Conservation (phyloP, 352 stramenopile genomes). For the Phytophthora sp. region DNA sequence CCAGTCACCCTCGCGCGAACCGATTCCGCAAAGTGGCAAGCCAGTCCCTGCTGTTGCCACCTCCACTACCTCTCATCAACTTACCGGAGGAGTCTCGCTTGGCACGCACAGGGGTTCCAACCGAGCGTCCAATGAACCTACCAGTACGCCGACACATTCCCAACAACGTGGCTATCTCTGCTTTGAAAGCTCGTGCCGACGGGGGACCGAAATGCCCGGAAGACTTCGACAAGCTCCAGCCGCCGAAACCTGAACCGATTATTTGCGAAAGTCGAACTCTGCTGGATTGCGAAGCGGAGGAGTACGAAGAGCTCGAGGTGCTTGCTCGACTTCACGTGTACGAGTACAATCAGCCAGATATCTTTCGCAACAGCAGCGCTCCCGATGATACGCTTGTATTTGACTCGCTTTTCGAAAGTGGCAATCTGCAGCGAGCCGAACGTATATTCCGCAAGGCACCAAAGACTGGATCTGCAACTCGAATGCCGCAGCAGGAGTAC, state of each 20-base stretch:
- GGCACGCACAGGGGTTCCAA: slow-evolving; percentile 45
- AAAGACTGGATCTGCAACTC: not conserved
- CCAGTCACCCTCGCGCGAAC: slow-evolving; percentile 27
- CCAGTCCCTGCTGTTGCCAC: slow-evolving; percentile 48
- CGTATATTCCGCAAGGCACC: slow-evolving; percentile 51
- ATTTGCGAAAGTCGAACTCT: slow-evolving; percentile 48
- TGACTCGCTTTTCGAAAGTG: slow-evolving; percentile 80
- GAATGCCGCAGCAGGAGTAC: slow-evolving; percentile 58
- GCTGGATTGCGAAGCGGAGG: slow-evolving; percentile 42
- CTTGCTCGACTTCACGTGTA: slow-evolving; percentile 57
- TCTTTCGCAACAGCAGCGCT: slow-evolving; percentile 40
- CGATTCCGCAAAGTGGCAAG: slow-evolving; percentile 31
- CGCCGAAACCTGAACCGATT: slow-evolving; percentile 43
- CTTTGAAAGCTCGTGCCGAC: not conserved
- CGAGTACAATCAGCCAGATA: slow-evolving; percentile 70
- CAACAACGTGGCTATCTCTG: slow-evolving; percentile 3
- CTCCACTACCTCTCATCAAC: slow-evolving; percentile 65
- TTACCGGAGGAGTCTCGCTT: slow-evolving; percentile 54
- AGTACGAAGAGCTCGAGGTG: slow-evolving; percentile 36
- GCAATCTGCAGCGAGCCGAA: slow-evolving; percentile 66
- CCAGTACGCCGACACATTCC: slow-evolving; percentile 49
- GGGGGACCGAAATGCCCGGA: not conserved
- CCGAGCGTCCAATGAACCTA: slow-evolving; percentile 46
- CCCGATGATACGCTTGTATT: slow-evolving; percentile 67
- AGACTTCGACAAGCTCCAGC: slow-evolving; percentile 5